Evolutionary conservation across 2,329 filamentous ascomycete species (phyloP), one percentile per base, ranked within the genome.

Genomic region (Diaporthe humulicola): DNA sequence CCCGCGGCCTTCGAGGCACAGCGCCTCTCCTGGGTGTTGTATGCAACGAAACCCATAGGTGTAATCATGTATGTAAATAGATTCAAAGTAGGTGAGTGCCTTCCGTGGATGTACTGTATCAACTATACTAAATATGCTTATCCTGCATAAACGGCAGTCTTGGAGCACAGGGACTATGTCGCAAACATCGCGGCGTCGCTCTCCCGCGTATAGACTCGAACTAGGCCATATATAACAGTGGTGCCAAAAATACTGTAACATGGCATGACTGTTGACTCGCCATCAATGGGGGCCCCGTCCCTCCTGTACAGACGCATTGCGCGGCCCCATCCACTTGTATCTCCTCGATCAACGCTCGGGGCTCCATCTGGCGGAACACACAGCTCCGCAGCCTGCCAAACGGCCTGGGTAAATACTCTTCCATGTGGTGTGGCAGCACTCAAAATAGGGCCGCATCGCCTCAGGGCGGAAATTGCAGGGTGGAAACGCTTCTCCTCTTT

Each of bases 181-280:
- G 2, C 22, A 45, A 45, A 38, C 45, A 52, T 3, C 22, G 6
- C 19, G 8, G 45, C 45, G 9, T 17, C 28, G 6, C 8, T 15
- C 45, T 67, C 14, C 2, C 17, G 0, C 3, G 8, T 5, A 14
- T 28, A 30, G 33, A 19, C 15, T 22, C 10, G n/a, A 40, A 36
- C 61, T 36, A n/a, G 12, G 45, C 45, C 45, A 52, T 38, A 28
- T 15, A 67, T 52, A 67, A n/a, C n/a, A n/a, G n/a, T n/a, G n/a
- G 22, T n/a, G 30, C 33, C 15, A 38, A 28, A 67, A 28, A 2
- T 38, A 38, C 28, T 28, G 2, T 25, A 52, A 52, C 5, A 4
- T 52, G 22, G 61, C 61, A 67, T 52, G 45, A 52, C 14, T 7
- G 38, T 67, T 67, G 61, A 67, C 61, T 67, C 61, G 61, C 45